Evolutionary conservation across 2,329 filamentous ascomycete genomes (phyloP).

Genomic region (Alternaria gansuensis): DNA sequence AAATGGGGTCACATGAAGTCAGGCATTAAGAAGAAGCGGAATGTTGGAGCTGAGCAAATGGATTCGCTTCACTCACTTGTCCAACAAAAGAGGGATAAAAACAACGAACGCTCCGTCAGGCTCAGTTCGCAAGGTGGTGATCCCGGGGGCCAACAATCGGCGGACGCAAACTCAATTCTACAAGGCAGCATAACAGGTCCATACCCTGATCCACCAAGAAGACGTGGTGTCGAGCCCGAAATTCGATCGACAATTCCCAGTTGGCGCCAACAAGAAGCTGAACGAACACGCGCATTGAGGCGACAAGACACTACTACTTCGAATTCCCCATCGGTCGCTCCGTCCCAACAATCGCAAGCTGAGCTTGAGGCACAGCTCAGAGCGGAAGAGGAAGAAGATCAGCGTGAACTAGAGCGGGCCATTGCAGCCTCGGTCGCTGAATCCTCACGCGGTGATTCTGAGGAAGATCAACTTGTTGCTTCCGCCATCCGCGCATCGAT

Average conservation of each 20-base stretch:
- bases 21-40: slow-evolving; percentile 67
- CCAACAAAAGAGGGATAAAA: slow-evolving; percentile 45
- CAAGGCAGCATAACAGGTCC: slow-evolving; percentile 30
- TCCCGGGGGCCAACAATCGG: slow-evolving; percentile 29
- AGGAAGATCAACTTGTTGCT: slow-evolving; percentile 76
- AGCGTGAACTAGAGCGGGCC: slow-evolving; percentile 73
- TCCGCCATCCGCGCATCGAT: slow-evolving; percentile 77
- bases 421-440: slow-evolving; percentile 71
- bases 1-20: slow-evolving; percentile 70
- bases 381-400: slow-evolving; percentile 54
- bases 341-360: slow-evolving; percentile 20
- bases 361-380: slow-evolving; percentile 35
- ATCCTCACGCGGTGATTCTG: slow-evolving; percentile 73
- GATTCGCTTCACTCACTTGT: slow-evolving; percentile 60
- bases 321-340: slow-evolving; percentile 29
- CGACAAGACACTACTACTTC: slow-evolving; percentile 38
- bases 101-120: slow-evolving; percentile 49
- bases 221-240: slow-evolving; percentile 23
- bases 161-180: slow-evolving; percentile 26
- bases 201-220: slow-evolving; percentile 19
- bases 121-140: slow-evolving; percentile 20
- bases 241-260: slow-evolving; percentile 30
- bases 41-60: slow-evolving; percentile 59
- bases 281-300: slow-evolving; percentile 25
- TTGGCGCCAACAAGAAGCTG: slow-evolving; percentile 25